phyloP scores from a whole-genome alignment of 164 flowering plant species.

The Paratinospora sagittata region DNA sequence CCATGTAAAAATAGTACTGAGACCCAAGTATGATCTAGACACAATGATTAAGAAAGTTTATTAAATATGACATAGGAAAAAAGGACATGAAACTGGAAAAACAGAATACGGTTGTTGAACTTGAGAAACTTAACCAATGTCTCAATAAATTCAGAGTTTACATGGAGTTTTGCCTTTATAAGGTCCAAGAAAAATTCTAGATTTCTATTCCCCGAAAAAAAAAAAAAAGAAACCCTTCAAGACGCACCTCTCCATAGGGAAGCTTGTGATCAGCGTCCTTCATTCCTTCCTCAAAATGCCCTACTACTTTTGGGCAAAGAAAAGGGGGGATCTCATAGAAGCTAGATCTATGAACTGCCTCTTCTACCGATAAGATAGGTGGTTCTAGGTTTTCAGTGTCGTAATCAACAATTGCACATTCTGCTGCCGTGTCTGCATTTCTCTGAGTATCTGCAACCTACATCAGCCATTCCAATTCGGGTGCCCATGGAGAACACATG shows the following conservation, averaged over 20 bases:
- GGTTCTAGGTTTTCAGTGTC: conserved; percentile 54
- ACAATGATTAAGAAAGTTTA: neutral
- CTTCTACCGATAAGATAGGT: conserved; percentile 85
- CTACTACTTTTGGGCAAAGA: conserved; percentile 46
- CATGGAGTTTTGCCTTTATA: neutral
- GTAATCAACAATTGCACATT: conserved; percentile 57
- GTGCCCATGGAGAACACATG: neutral
- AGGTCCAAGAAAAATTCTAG: neutral
- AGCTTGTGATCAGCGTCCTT: conserved; percentile 79
- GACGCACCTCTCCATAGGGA: conserved; percentile 57
- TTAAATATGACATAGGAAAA: neutral
- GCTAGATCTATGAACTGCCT: conserved; percentile 79
- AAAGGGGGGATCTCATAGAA: conserved; percentile 68
- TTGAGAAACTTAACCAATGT: neutral
- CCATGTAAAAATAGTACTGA: conserved; percentile 88
- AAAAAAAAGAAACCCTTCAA: neutral
- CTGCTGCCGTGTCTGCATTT: conserved; percentile 74
- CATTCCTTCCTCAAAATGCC: conserved; percentile 77
- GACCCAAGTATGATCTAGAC: conserved; percentile 73
- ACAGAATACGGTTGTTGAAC: neutral
- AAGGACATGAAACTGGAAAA: neutral
- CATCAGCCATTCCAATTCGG: neutral
- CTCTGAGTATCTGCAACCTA: conserved; percentile 87
- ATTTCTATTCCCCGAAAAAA: neutral
- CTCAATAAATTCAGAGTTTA: neutral